Base-by-base conservation (phyloP, 192 early-diverging fungal genomes). In the Entrophospora sp. region DNA sequence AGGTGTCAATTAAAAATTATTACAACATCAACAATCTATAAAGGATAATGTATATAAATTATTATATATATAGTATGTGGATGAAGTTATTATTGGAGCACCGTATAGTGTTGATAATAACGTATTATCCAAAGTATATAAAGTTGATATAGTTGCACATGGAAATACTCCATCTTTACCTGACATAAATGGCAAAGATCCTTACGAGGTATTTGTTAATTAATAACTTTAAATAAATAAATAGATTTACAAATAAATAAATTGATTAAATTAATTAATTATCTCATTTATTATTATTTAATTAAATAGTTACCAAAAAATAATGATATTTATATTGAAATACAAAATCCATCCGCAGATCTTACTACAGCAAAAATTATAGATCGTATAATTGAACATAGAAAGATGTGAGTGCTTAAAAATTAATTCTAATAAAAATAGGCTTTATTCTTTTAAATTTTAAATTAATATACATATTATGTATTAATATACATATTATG, bases 81-180 rank as follows among this genome's bases (percentile, higher is more conserved):
- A 97, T 72, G 93, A 95, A 67, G 92, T 97, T 24, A 87, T 97
- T 55, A 90, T 95, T 40, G 91, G 92, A 24, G 91, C 92, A 24
- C 95, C 95, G 16, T 91, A 85, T 71, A 90, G 87, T 72, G 86
- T 95, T 1, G 89, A 87, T 30, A 83, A 93, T 67, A 88, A 92
- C 46, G 89, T 97, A 20, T 75, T 96, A 49, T 82, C 82, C 46
- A 87, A 91, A 58, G 90, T 92, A 32, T 92, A 90, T 79, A 88
- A 88, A 22, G 91, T 97, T 28, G 75, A 86, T 40, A 67, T 91
- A 2, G 93, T 97, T 14, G 87, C 81, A 24, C 88, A 92, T 56
- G 87, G 87, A 53, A 86, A 82, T 59, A 88, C 80, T 46, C 76
- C 81, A 32, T 78, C 79, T 20, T 81, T 84, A 42, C 68, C 75